Evolutionary conservation across 2,329 filamentous ascomycete species (phyloP).

Genomic region (Aspergillus sclerotialis): DNA sequence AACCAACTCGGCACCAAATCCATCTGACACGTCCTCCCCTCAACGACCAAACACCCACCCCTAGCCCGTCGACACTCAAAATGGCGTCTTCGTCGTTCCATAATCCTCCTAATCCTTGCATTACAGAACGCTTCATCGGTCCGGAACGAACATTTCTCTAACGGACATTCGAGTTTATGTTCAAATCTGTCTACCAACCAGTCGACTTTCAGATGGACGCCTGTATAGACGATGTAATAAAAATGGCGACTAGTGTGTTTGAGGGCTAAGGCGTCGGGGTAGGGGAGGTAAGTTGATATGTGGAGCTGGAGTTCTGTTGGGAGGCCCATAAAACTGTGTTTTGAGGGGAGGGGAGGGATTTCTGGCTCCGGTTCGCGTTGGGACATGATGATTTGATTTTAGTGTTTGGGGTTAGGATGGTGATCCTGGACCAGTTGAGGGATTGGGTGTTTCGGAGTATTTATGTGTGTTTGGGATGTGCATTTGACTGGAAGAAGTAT

Average conservation of each 20-base stretch:
- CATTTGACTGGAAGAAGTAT: too few species aligned
- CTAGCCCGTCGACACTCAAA: constrained; percentile 26
- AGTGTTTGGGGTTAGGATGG: too few species aligned
- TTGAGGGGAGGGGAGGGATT: too few species aligned
- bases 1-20: constrained; percentile 24
- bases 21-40: constrained; percentile 27
- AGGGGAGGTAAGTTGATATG: constrained; percentile 55
- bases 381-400: too few species aligned
- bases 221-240: constrained; percentile 58
- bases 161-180: constrained; percentile 60
- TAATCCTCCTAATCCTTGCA: constrained; percentile 32
- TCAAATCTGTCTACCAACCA: constrained; percentile 61
- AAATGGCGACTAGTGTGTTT: constrained; percentile 62
- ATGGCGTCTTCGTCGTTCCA: constrained; percentile 35
- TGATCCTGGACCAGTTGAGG: too few species aligned
- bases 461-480: too few species aligned
- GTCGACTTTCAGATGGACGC: constrained; percentile 57
- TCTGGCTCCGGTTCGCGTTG: too few species aligned
- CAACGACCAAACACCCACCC: constrained; percentile 32
- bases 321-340: constrained; percentile 41
- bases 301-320: constrained; percentile 62
- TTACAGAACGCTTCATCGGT: constrained; percentile 39
- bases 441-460: too few species aligned
- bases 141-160: constrained; percentile 37
- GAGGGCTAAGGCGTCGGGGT: constrained; percentile 64